Conservation (phyloP, 2,329 filamentous ascomycete genomes). For the Fusarium sp. region DNA sequence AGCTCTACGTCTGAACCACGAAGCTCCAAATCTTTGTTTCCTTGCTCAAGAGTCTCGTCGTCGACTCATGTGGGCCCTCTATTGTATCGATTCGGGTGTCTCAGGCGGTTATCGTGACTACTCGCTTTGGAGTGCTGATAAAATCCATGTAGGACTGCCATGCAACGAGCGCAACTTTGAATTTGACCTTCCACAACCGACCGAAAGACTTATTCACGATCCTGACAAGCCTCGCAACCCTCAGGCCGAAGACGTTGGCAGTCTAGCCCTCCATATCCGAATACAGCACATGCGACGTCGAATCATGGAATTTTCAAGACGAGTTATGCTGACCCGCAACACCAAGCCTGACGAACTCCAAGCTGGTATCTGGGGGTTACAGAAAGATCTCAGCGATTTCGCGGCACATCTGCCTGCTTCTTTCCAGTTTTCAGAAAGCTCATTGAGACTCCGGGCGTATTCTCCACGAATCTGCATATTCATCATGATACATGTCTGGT, state of each 20-base stretch:
- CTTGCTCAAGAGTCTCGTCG: constrained; percentile 58
- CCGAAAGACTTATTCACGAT: constrained; percentile 63
- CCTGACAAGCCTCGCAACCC: constrained; percentile 54
- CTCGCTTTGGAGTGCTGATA: constrained; percentile 58
- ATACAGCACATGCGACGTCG: constrained; percentile 67
- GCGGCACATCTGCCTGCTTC: constrained; percentile 65
- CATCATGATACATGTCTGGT: constrained; percentile 71
- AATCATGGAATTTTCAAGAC: constrained; percentile 66
- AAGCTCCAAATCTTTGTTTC: constrained; percentile 55
- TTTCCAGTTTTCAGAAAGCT: constrained; percentile 69
- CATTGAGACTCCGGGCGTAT: constrained; percentile 67
- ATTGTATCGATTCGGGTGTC: constrained; percentile 58
- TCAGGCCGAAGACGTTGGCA: constrained; percentile 65
- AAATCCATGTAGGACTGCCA: constrained; percentile 57
- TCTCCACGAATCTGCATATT: constrained; percentile 69
- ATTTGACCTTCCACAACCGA: constrained; percentile 67
- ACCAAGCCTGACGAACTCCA: constrained; percentile 60
- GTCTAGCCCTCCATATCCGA: constrained; percentile 67
- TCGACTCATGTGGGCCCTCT: constrained; percentile 60
- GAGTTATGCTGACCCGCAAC: constrained; percentile 53
- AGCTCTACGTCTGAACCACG: constrained; percentile 59
- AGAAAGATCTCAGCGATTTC: constrained; percentile 65
- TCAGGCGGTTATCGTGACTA: constrained; percentile 60
- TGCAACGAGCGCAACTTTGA: constrained; percentile 63
- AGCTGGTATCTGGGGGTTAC: constrained; percentile 58